These are phyloP conservation scores for Citrus glauca DNA, from an alignment of 345 rosid genomes.

Conservation along the genomic window DNA sequence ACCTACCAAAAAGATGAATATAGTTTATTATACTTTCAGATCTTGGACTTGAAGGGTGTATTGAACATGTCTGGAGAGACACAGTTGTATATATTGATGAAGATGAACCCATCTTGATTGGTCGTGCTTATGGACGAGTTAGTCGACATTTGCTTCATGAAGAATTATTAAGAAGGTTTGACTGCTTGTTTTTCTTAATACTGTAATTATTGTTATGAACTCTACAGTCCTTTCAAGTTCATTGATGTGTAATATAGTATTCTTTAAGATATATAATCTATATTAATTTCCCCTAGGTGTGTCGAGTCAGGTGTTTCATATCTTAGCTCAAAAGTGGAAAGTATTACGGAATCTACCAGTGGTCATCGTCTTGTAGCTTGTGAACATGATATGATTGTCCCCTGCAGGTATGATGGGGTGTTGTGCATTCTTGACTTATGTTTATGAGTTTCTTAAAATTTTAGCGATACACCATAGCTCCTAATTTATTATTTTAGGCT, in stretches of 20 bases:
- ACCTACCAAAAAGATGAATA: background rate
- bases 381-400: conserved; percentile 41
- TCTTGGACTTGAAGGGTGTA: conserved; percentile 85
- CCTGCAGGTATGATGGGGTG: conserved; percentile 63
- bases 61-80: conserved; percentile 94
- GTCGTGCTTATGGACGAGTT: conserved; percentile 96
- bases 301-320: conserved; percentile 94
- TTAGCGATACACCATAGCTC: conserved; percentile 11
- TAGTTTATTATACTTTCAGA: conserved; percentile 33
- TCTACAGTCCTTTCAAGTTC: background rate
- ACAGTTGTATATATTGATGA: conserved; percentile 80
- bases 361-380: conserved; percentile 80
- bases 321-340: conserved; percentile 92
- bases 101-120: conserved; percentile 65
- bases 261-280: conserved; percentile 31
- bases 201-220: background rate
- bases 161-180: conserved; percentile 76
- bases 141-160: conserved; percentile 87
- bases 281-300: conserved; percentile 77
- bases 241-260: conserved; percentile 4
- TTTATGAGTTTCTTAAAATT: conserved; percentile 1
- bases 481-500: conserved; percentile 62
- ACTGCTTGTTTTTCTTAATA: background rate
- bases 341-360: conserved; percentile 58
- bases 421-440: background rate